Evolutionary conservation across 2,329 filamentous ascomycete species (phyloP), one percentile per base, ranked within the genome.

Genomic region (Colletotrichum chrysophilum): DNA sequence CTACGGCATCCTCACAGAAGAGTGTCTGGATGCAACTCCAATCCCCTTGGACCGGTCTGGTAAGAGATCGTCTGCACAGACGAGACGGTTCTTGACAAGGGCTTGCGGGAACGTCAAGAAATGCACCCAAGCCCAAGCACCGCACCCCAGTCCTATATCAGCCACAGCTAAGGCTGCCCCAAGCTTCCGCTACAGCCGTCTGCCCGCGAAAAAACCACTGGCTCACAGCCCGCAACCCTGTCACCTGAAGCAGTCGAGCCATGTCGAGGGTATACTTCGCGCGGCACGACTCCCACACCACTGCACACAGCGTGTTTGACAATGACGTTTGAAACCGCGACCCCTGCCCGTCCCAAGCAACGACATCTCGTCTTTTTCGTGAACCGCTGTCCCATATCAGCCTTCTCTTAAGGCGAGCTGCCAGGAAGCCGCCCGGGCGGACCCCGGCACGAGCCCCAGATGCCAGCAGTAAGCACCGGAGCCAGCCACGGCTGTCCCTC

Each of bases 211-310:
- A 38, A 66, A 48, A 52, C 5, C 43, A 52, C n/a, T 21, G 43
- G 43, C 43, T 16, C n/a, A 65, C 64, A 73, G 73, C 58, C 56
- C n/a, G 56, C 43, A 67, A 64, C 73, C 73, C 70, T 73, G 70
- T 38, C 66, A 55, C 56, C 28, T 62, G 72, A 72, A 32, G 56
- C 43, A 48, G 36, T 62, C 67, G 56, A 70, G 58, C 56, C 56
- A 32, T 32, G 55, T 68, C 48, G 67, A 68, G 48, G 73, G 69
- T 67, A 34, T 58, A 73, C 58, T 69, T 69, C 70, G 70, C 70
- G 73, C 70, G 48, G 70, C 70, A 75, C 73, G 73, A 75, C 70
- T 75, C 70, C 73, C 73, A 75, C 70, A 75, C 73, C 73, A 76
- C 28, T 64, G 73, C 75, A 68, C 64, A 66, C 67, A 76, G 73